Evolutionary conservation across 306 rosid species (phyloP), one percentile per base, ranked within the genome.

Genomic region (Trichosanthes cucumerina): DNA sequence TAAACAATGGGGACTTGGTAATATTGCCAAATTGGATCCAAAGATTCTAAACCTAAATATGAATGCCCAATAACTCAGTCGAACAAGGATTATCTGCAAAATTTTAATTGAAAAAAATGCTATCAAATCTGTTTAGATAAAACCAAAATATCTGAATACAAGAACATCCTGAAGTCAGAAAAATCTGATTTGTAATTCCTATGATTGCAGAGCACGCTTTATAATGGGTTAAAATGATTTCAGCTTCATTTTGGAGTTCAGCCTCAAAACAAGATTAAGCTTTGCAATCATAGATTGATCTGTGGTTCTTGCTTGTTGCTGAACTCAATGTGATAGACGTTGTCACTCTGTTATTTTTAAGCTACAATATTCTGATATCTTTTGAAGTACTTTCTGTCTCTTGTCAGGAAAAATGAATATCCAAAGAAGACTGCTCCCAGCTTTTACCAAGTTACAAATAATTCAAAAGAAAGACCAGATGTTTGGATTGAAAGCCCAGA

Each of bases 401-500:
- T 60, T 82, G 21, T 60, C 82, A 94, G 98, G 85, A 95, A 92
- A 87, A 84, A 88, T 82, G 98, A 93, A 44, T 88, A 89, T 85
- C 95, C 93, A 63, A 91, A 83, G 89, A 88, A 86, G 85, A 71
- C 85, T 60, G 92, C 97, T 5, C 97, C 98, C 7, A 92, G 91
- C 81, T 95, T 89, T 87, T 95, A 95, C 87, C 89, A 88, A 84
- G 97, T 95, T 70, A 95, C 96, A 13, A 86, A 91, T 84, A 90
- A 92, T 87, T 91, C 96, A n/a, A 95, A 95, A 82, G 97, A 95
- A 79, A 84, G 97, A 79, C 97, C 98, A 50, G 98, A 95, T 85
- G 96, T 92, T 82, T 95, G 98, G 98, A 80, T 95, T 59, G 98
- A 95, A 79, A 95, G 89, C 87, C 98, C 98, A 19, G 95, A 95